Percentiles rank a stretch among this genome's conserved stretches.
These are phyloP conservation scores for Thuidium tamariscinum DNA, from an alignment of 225 moss, liverwort and hornwort species.

Conservation along the genomic window DNA sequence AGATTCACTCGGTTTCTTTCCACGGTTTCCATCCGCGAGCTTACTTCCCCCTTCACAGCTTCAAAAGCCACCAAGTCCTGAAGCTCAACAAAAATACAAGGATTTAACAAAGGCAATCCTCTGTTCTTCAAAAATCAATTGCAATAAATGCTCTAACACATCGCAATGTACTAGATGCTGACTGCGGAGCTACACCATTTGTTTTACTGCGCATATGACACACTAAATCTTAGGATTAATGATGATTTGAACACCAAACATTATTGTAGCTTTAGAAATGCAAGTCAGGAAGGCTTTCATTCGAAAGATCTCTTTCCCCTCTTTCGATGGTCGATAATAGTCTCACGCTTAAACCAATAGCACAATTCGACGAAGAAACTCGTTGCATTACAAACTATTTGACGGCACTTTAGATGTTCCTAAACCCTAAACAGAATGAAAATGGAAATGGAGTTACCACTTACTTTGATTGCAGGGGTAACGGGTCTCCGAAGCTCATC, in stretches of 20 bases:
- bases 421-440: background rate
- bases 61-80: background rate
- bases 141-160: background rate
- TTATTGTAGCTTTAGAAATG: background rate
- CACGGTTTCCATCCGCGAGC: background rate
- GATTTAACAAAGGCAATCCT: background rate
- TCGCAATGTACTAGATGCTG: background rate
- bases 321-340: background rate
- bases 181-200: background rate
- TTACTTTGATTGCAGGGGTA: background rate
- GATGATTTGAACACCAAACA: background rate
- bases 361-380: background rate
- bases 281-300: background rate
- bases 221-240: too few relatives aligned
- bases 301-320: background rate
- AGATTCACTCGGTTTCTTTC: background rate
- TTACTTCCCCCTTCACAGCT: background rate
- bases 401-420: background rate
- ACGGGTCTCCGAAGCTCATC: background rate
- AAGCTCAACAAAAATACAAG: background rate
- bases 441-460: background rate
- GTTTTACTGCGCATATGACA: background rate
- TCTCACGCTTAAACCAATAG: background rate
- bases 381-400: background rate
- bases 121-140: background rate